phyloP scores from a whole-genome alignment of 2,329 filamentous ascomycete genomes.

The Aspergillaceae sp. region DNA sequence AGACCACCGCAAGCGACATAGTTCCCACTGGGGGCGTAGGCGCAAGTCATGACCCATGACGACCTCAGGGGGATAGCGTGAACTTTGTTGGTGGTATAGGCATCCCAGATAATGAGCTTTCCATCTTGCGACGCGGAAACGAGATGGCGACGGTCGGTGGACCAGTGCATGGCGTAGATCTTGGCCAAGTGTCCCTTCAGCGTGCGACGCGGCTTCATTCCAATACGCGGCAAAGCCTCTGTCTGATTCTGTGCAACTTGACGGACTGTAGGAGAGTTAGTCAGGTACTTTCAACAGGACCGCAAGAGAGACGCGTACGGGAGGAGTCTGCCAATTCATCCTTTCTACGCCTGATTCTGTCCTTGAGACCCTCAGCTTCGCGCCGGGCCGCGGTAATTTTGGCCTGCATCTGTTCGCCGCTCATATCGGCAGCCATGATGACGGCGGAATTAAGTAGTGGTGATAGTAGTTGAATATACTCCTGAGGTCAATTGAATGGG shows the following conservation, averaged over 20 bases:
- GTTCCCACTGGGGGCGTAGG: constrained; percentile 95
- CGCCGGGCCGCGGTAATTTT: constrained; percentile 85
- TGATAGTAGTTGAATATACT: constrained; percentile 5
- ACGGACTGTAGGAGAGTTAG: constrained; percentile 56
- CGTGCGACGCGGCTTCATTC: constrained; percentile 96
- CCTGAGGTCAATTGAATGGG: constrained; percentile 18
- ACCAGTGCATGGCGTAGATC: constrained; percentile 99
- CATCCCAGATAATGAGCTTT: constrained; percentile 99
- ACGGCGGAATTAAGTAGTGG: neutral
- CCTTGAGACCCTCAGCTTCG: constrained; percentile 95
- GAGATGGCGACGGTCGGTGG: constrained; percentile 90
- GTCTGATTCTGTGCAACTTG: constrained; percentile 87
- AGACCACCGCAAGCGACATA: constrained; percentile 97
- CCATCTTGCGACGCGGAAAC: constrained; percentile 98
- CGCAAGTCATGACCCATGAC: constrained; percentile 99
- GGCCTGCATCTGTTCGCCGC: constrained; percentile 67
- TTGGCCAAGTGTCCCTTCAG: constrained; percentile 97
- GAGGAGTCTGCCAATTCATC: constrained; percentile 97
- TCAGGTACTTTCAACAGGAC: constrained; percentile 2
- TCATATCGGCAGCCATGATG: constrained; percentile 41
- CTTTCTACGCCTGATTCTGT: constrained; percentile 99
- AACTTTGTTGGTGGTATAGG: constrained; percentile 99
- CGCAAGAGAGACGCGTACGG: constrained; percentile 55
- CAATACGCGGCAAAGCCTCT: constrained; percentile 81
- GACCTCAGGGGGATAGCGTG: constrained; percentile 95